Base-by-base conservation (phyloP, 2,329 filamentous ascomycete species). In the Orbilia oligospora region DNA sequence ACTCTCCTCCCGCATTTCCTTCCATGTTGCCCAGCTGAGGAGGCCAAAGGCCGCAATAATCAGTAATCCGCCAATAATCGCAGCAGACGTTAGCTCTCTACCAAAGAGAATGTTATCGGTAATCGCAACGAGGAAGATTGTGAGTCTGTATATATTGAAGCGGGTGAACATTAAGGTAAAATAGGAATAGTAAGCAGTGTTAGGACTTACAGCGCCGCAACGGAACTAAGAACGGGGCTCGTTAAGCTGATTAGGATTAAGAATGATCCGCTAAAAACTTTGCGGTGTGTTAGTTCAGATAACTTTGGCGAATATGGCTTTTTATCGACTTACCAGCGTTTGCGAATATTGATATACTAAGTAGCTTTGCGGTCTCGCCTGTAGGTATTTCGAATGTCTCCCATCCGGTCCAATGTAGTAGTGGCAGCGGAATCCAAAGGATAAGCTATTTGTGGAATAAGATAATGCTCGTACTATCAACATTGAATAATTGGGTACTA, bases 51-150 rank as follows among this genome's bases (percentile, higher is more conserved):
- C 96, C 0, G 89, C 87, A 73, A 97, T 92, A 82, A 99, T 99
- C 82, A 98, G 87, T 30, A 92, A 83, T 0, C 96, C 95, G n/a
- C 96, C 96, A 0, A 90, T 83, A 12, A 98, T 87, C 2, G 95
- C 92, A 0, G 94, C 92, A 3, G 87, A 86, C 65, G 91, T 92
- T 20, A 97, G 87, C 0, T 92, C 89, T 81, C 91, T 88, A 63
- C 95, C 93, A 0, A 93, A 97, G 51, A 94, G 87, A 71, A 94
- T 83, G 90, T 96, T 97, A 85, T 99, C 96, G 70, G 93, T 93
- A 33, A 98, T 87, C 0, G 95, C 96, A 5, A 99, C 96, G 78
- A 98, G 90, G 87, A 99, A 98, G 81, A 99, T 99, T 22, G 96
- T 99, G 56, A 99, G 87, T 5, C 80, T 81, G 53, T 16, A 78